Evolutionary conservation across 257 asterid genomes (phyloP), one percentile per base, ranked within the genome.

Genomic region (Eucommia ulmoides): DNA sequence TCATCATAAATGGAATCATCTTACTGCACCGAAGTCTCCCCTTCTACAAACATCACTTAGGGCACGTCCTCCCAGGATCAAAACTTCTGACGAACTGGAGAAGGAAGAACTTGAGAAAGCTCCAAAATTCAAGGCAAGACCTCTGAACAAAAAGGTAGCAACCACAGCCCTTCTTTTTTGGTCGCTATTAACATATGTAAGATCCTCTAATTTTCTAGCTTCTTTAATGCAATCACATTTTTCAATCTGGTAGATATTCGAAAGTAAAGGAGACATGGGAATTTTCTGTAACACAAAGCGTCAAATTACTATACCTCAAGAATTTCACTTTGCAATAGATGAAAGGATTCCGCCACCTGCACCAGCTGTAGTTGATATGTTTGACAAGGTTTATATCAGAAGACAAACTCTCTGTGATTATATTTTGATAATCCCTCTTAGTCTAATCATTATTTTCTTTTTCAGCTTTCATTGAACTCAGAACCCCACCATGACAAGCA

Each of bases 71-170:
- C 78, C 88, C 8, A 79, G 46, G 67, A 46, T 74, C 52, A 89
- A 89, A 67, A 80, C 74, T 65, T 74, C 78, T 1, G 81, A 61
- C 54, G 98, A 85, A 63, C 59, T 78, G 15, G 93, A 82, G 56
- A 81, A 67, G 45, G 93, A 85, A 70, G 79, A 72, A 67, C 81
- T 80, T 33, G 82, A 85, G 54, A 83, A 82, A 24, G 24, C 70
- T 48, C 89, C 88, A n/a, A 73, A 78, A 75, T 89, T 89, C 79
- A 89, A 70, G 72, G 98, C 98, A 16, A 78, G 85, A 52, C 98
- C 93, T 41, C 61, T 89, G 64, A 89, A 89, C 62, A 85, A 66
- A 70, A 89, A 86, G 94, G 96, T 85, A 65, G 10, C 15, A 29
- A 23, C 10, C 5, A 7, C 24, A 9, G 29, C 54, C 50, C 18